A percentile compares a stretch with the other conserved stretches of the same genome.
phyloP scores from a whole-genome alignment of 176 grass and related monocot genomes.

The Chloris gayana region DNA sequence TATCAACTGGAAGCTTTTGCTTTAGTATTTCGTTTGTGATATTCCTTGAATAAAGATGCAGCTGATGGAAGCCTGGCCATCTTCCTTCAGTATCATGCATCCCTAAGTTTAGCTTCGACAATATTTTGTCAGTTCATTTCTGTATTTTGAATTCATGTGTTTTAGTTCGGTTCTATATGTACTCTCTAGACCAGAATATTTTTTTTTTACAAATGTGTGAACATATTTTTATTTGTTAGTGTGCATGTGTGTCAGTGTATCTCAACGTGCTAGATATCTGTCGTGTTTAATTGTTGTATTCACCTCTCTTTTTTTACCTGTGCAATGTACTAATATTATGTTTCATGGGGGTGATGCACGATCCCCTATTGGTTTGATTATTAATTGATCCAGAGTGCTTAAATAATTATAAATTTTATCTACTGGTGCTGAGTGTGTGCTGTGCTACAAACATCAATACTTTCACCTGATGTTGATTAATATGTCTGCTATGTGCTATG shows the following conservation, averaged over 20 bases:
- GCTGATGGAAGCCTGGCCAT: background rate
- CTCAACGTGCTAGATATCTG: background rate
- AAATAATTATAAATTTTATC: background rate
- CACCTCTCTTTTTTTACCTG: background rate
- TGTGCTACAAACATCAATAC: background rate
- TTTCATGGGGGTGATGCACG: background rate
- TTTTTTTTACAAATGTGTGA: background rate
- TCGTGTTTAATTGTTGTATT: background rate
- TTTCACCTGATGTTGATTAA: background rate
- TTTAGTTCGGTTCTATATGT: background rate
- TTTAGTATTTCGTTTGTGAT: background rate
- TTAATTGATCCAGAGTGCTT: background rate
- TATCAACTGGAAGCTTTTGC: background rate
- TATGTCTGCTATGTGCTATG: background rate
- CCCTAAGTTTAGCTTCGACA: background rate
- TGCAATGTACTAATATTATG: background rate
- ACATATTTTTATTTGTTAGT: background rate
- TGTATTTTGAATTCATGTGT: background rate
- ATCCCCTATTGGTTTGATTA: too few relatives aligned
- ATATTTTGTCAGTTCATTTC: background rate
- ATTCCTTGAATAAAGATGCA: background rate
- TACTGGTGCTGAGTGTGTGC: background rate
- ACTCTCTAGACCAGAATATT: background rate
- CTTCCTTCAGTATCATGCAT: background rate
- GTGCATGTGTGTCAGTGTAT: background rate